Evolutionary conservation across 2,329 filamentous ascomycete species (phyloP), one percentile per base, ranked within the genome.

Genomic region (Curvularia sp.): DNA sequence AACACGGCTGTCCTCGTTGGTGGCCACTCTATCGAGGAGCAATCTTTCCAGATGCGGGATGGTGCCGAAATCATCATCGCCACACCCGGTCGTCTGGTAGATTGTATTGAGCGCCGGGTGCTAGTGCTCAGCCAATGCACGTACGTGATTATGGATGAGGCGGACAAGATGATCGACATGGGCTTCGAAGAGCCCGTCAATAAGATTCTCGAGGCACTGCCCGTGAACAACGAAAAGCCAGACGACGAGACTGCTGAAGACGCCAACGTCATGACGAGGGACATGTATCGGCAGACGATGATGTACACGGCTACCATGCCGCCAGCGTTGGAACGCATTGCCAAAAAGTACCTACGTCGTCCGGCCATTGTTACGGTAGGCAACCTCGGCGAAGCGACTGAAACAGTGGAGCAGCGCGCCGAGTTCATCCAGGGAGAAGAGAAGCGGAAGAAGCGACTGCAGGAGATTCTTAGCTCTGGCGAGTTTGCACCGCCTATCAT

Each of bases 231-330:
- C 78, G 92, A 97, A 78, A 99, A 98, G 78, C 95, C 95, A 0
- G 95, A 99, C 77, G 90, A 87, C 0, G 94, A 98, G 12, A 92
- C 91, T 52, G 95, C 95, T 5, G 95, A 99, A 77, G 86, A 98
- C 73, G 83, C 91, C 0, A 82, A 85, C 55, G 87, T 89, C n/a
- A 98, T 98, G 94, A 89, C 88, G 68, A 85, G 87, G 57, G 90
- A 90, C 69, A 80, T 96, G 1, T 98, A 98, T 80, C 85, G 95
- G 58, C 94, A 99, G 78, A 99, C 95, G 0, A 99, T 99, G 95
- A 99, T 99, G 95, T 99, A 98, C 86, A 98, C 95, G 65, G 95
- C 95, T 52, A 99, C 95, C 27, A 99, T 99, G 95, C 93, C 95
- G 1, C 81, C 91, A 0, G 87, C 91, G 0, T 91, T 99, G 15